Conservation (phyloP, 163 green algal genomes). For the Chlorella variabilis region DNA sequence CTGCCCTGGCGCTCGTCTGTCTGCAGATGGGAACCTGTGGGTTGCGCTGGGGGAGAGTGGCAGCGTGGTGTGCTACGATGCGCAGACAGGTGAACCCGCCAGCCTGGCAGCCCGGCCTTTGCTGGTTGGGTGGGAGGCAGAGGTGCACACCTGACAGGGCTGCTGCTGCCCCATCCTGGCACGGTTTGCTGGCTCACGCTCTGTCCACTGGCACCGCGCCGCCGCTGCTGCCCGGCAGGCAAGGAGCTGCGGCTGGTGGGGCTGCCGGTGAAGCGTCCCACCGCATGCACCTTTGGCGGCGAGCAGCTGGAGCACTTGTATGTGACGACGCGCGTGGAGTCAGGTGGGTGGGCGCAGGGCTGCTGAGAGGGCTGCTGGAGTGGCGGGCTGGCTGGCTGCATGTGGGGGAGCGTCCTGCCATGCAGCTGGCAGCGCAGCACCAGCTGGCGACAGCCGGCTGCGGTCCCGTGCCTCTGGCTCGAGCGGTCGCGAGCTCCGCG, state of each 20-base stretch:
- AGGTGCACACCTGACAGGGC: too few species aligned
- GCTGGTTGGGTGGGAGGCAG: background rate
- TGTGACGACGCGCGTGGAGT: conserved; percentile 63
- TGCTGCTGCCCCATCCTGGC: background rate
- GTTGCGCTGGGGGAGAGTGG: conserved; percentile 59
- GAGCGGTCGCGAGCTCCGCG: too few species aligned
- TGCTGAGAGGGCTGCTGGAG: background rate
- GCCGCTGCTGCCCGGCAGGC: conserved; percentile 2
- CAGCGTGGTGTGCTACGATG: conserved; percentile 50
- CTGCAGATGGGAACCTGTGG: conserved; percentile 57
- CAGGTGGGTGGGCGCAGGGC: background rate
- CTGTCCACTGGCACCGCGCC: background rate
- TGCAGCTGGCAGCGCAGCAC: background rate
- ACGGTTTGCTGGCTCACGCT: background rate
- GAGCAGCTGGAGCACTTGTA: conserved; percentile 54
- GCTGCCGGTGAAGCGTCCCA: conserved; percentile 56
- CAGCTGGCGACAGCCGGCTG: too few species aligned
- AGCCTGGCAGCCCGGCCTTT: background rate
- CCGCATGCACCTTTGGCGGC: conserved; percentile 63
- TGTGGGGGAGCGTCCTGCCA: background rate
- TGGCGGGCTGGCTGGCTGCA: too few species aligned
- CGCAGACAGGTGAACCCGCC: conserved; percentile 14
- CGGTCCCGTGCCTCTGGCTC: too few species aligned
- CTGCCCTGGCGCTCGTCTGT: too few species aligned
- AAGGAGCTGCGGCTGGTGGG: conserved; percentile 43